These are phyloP conservation scores for Eleusine indica DNA, from an alignment of 176 grass and related monocot species.

Conservation along the genomic window DNA sequence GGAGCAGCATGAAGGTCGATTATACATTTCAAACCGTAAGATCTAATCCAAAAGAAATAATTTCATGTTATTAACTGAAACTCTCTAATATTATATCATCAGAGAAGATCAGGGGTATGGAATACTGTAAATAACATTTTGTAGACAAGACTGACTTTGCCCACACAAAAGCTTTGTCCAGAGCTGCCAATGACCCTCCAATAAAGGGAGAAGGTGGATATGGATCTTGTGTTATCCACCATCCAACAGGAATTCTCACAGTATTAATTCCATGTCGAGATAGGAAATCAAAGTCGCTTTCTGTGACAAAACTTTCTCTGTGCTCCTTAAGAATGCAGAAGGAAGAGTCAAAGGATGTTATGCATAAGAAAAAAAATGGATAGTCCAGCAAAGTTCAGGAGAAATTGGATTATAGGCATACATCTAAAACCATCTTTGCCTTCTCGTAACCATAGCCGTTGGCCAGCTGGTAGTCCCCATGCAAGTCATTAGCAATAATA, in stretches of 20 bases:
- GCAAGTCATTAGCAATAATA: constrained; percentile 70
- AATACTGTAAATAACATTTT: constrained; percentile 38
- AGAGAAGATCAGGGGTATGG: constrained; percentile 11
- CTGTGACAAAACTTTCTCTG: constrained; percentile 70
- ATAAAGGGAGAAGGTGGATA: constrained; percentile 67
- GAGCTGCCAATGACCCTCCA: constrained; percentile 66
- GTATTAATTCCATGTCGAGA: constrained; percentile 67
- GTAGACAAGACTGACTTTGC: constrained; percentile 57
- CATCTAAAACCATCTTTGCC: constrained; percentile 59
- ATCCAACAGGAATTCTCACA: constrained; percentile 81
- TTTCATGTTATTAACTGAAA: constrained; percentile 33
- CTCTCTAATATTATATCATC: not conserved
- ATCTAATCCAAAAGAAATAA: constrained; percentile 42
- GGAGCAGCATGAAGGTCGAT: constrained; percentile 86
- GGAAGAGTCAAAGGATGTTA: constrained; percentile 30
- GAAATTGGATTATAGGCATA: constrained; percentile 40
- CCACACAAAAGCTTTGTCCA: constrained; percentile 74
- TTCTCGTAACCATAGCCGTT: constrained; percentile 61
- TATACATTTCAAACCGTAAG: constrained; percentile 64
- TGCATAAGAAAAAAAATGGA: not conserved
- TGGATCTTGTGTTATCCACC: constrained; percentile 77
- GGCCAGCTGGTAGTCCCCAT: constrained; percentile 85
- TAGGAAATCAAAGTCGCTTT: constrained; percentile 68
- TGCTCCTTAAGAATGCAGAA: constrained; percentile 53
- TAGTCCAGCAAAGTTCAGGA: constrained; percentile 4